Evolutionary conservation across 306 rosid genomes (phyloP), one percentile per base, ranked within the genome.

Genomic region (Leucaena leucocephala): DNA sequence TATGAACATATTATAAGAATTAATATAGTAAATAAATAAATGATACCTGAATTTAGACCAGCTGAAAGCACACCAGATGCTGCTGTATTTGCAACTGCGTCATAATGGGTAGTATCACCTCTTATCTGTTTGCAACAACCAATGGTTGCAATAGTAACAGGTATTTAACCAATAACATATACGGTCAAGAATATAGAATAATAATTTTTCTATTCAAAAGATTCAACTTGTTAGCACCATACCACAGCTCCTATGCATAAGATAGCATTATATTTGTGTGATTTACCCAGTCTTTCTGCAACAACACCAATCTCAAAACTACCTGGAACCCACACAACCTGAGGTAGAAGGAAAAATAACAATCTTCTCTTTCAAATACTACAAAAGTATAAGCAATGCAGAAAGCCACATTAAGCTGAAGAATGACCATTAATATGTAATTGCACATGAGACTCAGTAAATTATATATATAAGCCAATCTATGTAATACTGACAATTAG

Each of bases 241-340:
- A 92, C 98, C 99, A 95, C 99, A 34, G 98, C 98, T 83, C 99
- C 99, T 59, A 95, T 89, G 85, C 99, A 95, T 81, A 95, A 12
- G 33, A 95, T 46, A 43, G 98, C 99, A 34, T 95, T 85, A 84
- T 93, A 93, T 81, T 80, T 91, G 80, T 85, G 88, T 19, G 97
- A 90, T 72, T 84, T 91, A 42, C 97, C 96, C 63, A 95, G 88
- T 82, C 81, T 90, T 75, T 81, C 81, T 27, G 99, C 99, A 74
- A 78, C 93, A 45, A 84, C 87, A 46, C 97, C 97, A 78, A 95
- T 91, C 81, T 95, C 99, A 74, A 91, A 95, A 90, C 98, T 72
- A 76, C 99, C 98, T 35, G 98, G 99, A 77, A 93, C 98, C 98
- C 99, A 93, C 22, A 95, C 96, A 82, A 93, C 97, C 97, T 92